Conservation (phyloP, 2,329 filamentous ascomycete species). For the Phaeophleospora eucalypticola region DNA sequence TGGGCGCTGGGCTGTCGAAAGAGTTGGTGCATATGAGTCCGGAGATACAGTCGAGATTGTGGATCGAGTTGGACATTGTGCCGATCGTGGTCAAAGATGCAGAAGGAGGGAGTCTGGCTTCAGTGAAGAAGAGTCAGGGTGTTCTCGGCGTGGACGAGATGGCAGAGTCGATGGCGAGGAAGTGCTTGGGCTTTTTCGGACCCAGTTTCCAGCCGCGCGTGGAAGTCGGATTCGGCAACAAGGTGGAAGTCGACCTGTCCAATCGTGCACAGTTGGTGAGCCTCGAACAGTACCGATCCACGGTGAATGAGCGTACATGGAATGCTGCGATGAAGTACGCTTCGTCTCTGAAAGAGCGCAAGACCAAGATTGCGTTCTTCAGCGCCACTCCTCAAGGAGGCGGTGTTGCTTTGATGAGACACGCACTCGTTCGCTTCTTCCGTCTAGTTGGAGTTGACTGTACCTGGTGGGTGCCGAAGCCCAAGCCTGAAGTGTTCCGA, state of each 20-base stretch:
- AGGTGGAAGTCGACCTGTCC: slow-evolving; percentile 66
- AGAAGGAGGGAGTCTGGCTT: slow-evolving; percentile 62
- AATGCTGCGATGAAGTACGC: slow-evolving; percentile 60
- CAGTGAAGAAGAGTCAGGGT: slow-evolving; percentile 54
- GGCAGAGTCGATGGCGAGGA: slow-evolving; percentile 75
- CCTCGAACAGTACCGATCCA: slow-evolving; percentile 55
- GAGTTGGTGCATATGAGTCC: slow-evolving; percentile 59
- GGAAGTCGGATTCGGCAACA: slow-evolving; percentile 60
- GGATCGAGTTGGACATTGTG: slow-evolving; percentile 72
- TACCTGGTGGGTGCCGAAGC: slow-evolving; percentile 76
- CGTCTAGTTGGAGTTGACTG: slow-evolving; percentile 63
- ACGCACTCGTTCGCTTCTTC: slow-evolving; percentile 70
- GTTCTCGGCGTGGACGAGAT: slow-evolving; percentile 66
- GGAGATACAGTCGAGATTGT: slow-evolving; percentile 64
- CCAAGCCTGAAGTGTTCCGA: slow-evolving; percentile 72
- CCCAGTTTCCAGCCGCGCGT: slow-evolving; percentile 67
- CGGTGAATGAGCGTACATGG: slow-evolving; percentile 62
- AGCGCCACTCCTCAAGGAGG: slow-evolving; percentile 78
- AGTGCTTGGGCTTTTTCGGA: slow-evolving; percentile 73
- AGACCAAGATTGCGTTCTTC: slow-evolving; percentile 71
- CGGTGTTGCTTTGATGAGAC: slow-evolving; percentile 76
- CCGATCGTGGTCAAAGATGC: slow-evolving; percentile 55
- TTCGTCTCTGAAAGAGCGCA: slow-evolving; percentile 57
- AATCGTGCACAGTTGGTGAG: slow-evolving; percentile 60
- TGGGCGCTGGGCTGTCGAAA: slow-evolving; percentile 66